A percentile compares a stretch with the other conserved stretches of the same genome.
These are phyloP conservation scores for Aspergillus steynii DNA, from an alignment of 495 filamentous ascomycete genomes.

Conservation along the genomic window DNA sequence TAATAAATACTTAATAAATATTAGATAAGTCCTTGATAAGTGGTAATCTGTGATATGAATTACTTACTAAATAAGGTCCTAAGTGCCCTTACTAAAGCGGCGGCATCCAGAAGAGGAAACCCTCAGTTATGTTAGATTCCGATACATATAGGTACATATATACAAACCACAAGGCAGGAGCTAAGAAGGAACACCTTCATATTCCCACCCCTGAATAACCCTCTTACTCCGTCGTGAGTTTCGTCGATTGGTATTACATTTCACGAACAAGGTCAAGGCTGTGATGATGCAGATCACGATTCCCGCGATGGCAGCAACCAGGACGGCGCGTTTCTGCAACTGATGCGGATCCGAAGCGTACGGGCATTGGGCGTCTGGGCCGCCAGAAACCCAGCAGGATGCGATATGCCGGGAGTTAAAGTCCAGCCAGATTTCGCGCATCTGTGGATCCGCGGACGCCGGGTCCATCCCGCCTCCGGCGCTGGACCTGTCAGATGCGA, in stretches of 20 bases:
- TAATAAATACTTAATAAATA: no score
- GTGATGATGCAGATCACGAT: constrained; percentile 60
- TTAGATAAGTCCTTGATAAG: no score
- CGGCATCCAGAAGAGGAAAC: no score
- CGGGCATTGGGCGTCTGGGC: constrained; percentile 52
- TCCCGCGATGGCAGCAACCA: constrained; percentile 60
- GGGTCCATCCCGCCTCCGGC: constrained; percentile 26
- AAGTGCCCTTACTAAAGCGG: no score
- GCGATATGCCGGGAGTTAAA: constrained; percentile 57
- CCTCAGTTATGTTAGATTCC: no score
- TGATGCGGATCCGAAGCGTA: constrained; percentile 44
- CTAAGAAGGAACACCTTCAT: constrained; percentile 64
- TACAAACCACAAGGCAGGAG: neutral
- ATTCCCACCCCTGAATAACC: constrained; percentile 60
- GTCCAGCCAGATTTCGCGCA: constrained; percentile 53
- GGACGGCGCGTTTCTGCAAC: constrained; percentile 44
- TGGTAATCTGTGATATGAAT: no score
- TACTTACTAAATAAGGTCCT: no score
- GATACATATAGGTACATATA: no score
- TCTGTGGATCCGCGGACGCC: constrained; percentile 21
- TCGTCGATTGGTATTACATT: constrained; percentile 60
- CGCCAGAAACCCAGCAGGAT: constrained; percentile 60
- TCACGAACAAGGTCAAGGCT: constrained; percentile 61
- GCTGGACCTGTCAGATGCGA: constrained; percentile 23
- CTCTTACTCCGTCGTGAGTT: constrained; percentile 51